phyloP scores from a whole-genome alignment of 2,329 filamentous ascomycete genomes.

The Sphaerulina musiva region DNA sequence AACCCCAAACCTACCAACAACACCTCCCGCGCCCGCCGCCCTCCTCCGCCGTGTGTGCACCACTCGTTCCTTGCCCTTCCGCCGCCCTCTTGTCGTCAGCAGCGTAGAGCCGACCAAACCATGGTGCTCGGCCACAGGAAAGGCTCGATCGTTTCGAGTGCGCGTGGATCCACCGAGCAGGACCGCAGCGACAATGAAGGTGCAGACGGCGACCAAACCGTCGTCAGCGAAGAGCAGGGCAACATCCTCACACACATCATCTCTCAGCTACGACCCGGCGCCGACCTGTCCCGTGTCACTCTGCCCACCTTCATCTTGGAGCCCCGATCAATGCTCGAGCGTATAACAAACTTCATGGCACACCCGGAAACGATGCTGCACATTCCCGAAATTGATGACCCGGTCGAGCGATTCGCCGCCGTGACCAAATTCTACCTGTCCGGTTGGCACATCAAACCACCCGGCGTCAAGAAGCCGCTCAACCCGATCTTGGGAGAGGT shows the following conservation, averaged over 20 bases:
- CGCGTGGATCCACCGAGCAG: slow-evolving; percentile 40
- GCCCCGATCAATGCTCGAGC: slow-evolving; percentile 93
- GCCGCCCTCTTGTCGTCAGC: slow-evolving; percentile 2
- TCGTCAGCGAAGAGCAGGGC: slow-evolving; percentile 87
- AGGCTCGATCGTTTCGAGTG: slow-evolving; percentile 39
- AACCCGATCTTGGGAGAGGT: slow-evolving; percentile 95
- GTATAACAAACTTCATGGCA: slow-evolving; percentile 99
- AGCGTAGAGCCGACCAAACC: slow-evolving; percentile 11
- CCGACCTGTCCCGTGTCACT: slow-evolving; percentile 88
- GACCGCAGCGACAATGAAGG: slow-evolving; percentile 35
- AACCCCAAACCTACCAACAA: too few species aligned
- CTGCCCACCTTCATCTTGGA: slow-evolving; percentile 97
- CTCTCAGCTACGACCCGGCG: slow-evolving; percentile 88
- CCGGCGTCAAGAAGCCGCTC: slow-evolving; percentile 94
- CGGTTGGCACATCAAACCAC: slow-evolving; percentile 97
- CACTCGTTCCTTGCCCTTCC: neutral
- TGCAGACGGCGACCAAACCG: slow-evolving; percentile 51
- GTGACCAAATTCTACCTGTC: slow-evolving; percentile 98
- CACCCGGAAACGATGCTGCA: slow-evolving; percentile 92
- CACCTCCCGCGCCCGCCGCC: too few species aligned
- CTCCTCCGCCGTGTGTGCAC: neutral
- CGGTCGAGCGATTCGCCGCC: slow-evolving; percentile 79
- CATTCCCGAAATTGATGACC: slow-evolving; percentile 82
- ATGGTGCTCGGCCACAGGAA: slow-evolving; percentile 48
- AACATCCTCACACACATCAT: slow-evolving; percentile 98